Conservation (phyloP, 2,329 filamentous ascomycete genomes). For the Leptographium procerum region DNA sequence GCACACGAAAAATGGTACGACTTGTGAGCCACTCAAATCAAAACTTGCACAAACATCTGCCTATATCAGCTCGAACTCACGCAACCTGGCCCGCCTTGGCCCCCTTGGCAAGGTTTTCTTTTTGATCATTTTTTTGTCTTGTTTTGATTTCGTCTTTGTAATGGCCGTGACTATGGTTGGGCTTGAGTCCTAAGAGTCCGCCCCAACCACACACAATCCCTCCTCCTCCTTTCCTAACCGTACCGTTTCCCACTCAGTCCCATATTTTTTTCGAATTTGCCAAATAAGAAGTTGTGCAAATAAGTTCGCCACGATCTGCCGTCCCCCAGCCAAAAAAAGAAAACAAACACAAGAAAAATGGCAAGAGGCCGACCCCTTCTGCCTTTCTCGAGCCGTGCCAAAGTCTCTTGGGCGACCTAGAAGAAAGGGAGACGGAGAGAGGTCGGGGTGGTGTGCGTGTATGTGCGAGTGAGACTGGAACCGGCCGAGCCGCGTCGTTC, state of each 20-base stretch:
- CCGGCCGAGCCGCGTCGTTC: slow-evolving; percentile 1
- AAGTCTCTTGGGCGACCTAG: not conserved
- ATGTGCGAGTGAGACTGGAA: not conserved
- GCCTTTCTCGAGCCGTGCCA: not conserved
- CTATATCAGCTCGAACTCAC: too few relatives aligned
- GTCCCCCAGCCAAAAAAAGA: not conserved
- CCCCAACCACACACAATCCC: not conserved
- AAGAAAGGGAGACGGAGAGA: not conserved
- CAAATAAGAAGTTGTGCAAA: not conserved
- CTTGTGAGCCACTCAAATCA: not conserved
- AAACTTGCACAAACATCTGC: too few relatives aligned
- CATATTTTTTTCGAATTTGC: slow-evolving; percentile 1
- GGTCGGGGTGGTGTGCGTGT: not conserved
- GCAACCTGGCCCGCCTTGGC: not conserved
- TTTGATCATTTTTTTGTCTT: slow-evolving; percentile 9
- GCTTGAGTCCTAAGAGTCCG: not conserved
- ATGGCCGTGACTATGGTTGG: not conserved
- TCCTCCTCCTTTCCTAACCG: not conserved
- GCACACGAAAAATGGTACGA: too few relatives aligned
- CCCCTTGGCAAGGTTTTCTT: not conserved
- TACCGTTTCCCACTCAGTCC: not conserved
- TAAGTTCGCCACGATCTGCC: not conserved
- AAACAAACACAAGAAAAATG: not conserved
- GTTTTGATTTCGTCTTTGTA: slow-evolving; percentile 3
- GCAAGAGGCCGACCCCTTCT: not conserved